Evolutionary conservation across 768 basidiomycete species (phyloP).

Genomic region (Boletus speciosus): DNA sequence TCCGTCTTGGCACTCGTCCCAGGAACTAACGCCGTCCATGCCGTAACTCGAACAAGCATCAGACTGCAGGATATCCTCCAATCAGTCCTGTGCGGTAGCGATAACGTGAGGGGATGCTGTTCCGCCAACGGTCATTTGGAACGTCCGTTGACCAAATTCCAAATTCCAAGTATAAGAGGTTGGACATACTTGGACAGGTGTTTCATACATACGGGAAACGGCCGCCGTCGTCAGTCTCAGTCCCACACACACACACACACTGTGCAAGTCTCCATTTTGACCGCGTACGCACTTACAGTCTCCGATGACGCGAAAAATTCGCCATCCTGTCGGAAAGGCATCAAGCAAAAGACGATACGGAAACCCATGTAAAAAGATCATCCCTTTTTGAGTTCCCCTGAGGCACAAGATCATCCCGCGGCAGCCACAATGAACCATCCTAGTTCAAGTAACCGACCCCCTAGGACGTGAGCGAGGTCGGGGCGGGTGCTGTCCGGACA

Average conservation of each 20-base stretch:
- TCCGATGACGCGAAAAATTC: neutral
- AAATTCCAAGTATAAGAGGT: too few relatives aligned
- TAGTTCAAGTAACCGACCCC: neutral
- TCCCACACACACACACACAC: neutral
- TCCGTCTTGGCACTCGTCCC: too few relatives aligned
- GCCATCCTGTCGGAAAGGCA: constrained; percentile 15
- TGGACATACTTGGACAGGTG: neutral
- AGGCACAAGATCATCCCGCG: constrained; percentile 10
- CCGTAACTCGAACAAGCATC: too few relatives aligned
- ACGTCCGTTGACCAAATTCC: too few relatives aligned
- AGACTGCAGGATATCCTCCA: too few relatives aligned
- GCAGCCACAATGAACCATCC: neutral
- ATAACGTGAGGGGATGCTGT: too few relatives aligned
- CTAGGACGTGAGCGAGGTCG: too few relatives aligned
- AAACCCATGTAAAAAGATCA: constrained; percentile 5
- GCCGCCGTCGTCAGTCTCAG: neutral
- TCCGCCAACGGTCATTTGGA: too few relatives aligned
- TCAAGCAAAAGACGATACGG: neutral
- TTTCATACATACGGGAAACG: constrained; percentile 13
- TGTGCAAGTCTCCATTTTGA: neutral
- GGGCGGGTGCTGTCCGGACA: neutral
- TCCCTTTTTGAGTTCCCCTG: neutral
- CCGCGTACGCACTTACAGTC: neutral
- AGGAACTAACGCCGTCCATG: too few relatives aligned
- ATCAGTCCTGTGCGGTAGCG: too few relatives aligned